A percentile compares a stretch with the other conserved stretches of the same genome.
phyloP scores from a whole-genome alignment of 2,329 filamentous ascomycete genomes.

The Herpotrichia juniperi region DNA sequence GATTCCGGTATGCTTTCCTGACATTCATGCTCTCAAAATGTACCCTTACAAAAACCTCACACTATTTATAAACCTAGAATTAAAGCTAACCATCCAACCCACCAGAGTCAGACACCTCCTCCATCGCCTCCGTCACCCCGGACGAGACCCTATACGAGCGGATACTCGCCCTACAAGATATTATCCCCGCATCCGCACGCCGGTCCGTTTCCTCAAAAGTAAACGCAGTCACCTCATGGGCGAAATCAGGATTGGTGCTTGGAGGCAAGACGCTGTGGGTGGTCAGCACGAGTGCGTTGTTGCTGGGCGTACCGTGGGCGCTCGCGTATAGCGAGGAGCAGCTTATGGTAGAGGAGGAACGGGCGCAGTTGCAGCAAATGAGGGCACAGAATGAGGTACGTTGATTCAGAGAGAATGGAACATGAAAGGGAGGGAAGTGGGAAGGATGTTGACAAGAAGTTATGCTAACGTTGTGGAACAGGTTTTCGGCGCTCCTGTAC shows the following conservation, averaged over 20 bases:
- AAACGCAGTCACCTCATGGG: constrained; percentile 60
- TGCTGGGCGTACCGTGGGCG: constrained; percentile 92
- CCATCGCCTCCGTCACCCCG: constrained; percentile 57
- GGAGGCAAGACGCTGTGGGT: constrained; percentile 90
- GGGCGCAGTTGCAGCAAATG: constrained; percentile 95
- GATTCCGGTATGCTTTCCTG: constrained; percentile 80
- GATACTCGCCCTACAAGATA: constrained; percentile 74
- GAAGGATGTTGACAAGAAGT: neutral
- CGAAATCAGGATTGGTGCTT: constrained; percentile 69
- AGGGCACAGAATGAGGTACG: constrained; percentile 75
- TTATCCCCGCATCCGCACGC: constrained; percentile 80
- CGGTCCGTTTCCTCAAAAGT: constrained; percentile 55
- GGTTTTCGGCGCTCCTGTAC: neutral
- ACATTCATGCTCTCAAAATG: neutral
- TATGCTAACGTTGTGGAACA: neutral
- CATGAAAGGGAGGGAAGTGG: neutral
- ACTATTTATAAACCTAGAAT: neutral
- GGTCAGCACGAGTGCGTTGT: constrained; percentile 83
- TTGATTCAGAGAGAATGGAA: constrained; percentile 22
- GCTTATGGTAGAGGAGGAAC: constrained; percentile 96
- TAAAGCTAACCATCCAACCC: constrained; percentile 57
- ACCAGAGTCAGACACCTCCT: constrained; percentile 79
- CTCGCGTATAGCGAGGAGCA: constrained; percentile 95
- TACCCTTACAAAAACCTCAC: constrained; percentile 5
- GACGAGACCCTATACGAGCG: constrained; percentile 63